Evolutionary conservation across 2,329 filamentous ascomycete genomes (phyloP).

Genomic region (Pyrenophora teres): DNA sequence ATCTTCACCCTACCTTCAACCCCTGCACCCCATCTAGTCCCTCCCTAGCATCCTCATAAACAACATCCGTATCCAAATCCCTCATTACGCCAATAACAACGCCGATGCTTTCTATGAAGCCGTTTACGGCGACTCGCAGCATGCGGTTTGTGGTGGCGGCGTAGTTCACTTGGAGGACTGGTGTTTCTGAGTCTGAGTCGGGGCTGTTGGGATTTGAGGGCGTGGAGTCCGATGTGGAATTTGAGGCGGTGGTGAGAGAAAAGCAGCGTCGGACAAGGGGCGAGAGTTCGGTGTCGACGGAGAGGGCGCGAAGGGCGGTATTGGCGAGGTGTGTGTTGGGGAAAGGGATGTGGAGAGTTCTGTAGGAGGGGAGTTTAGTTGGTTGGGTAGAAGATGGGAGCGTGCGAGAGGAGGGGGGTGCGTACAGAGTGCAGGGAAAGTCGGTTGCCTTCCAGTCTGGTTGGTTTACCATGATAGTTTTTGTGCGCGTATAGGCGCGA

Average conservation of each 20-base stretch:
- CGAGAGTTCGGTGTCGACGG: conserved; percentile 89
- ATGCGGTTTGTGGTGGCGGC: conserved; percentile 91
- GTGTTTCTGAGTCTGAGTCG: conserved; percentile 25
- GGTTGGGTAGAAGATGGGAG: not conserved
- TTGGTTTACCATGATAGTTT: not conserved
- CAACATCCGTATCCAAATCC: conserved; percentile 82
- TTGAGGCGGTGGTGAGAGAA: conserved; percentile 51
- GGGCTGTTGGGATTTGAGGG: too few species aligned
- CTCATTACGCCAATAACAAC: conserved; percentile 89
- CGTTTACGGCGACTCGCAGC: conserved; percentile 93
- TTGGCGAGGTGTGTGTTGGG: conserved; percentile 77
- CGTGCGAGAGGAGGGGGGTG: not conserved
- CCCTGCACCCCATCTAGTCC: conserved; percentile 66
- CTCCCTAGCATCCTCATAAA: conserved; percentile 57
- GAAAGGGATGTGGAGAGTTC: conserved; percentile 78
- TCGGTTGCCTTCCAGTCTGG: conserved; percentile 24
- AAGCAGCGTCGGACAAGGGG: conserved; percentile 77
- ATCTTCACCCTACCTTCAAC: conserved; percentile 55
- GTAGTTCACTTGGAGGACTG: conserved; percentile 75
- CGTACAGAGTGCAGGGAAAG: conserved; percentile 50
- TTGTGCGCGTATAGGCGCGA: too few species aligned
- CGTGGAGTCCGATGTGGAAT: not conserved
- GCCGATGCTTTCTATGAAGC: conserved; percentile 88
- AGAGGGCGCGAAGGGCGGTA: conserved; percentile 73
- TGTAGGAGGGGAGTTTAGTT: conserved; percentile 39